Evolutionary conservation across 768 basidiomycete species (phyloP).

Genomic region (Russula dissimulans): DNA sequence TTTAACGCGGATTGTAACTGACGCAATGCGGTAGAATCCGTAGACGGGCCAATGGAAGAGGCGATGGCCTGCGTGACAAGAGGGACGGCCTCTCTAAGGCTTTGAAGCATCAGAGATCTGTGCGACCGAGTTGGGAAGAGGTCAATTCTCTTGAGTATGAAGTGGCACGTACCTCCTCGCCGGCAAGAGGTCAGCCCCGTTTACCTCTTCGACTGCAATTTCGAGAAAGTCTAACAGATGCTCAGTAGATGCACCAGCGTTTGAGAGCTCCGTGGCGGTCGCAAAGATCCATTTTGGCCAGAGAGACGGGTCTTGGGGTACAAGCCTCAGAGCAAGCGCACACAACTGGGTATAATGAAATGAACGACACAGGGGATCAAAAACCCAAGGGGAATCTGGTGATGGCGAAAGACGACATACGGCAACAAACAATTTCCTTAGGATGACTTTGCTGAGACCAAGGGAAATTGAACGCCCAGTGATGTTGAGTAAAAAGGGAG

Average conservation of each 20-base stretch:
- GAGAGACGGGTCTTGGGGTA: constrained; percentile 44
- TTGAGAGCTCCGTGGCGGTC: constrained; percentile 53
- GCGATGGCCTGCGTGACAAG: constrained; percentile 65
- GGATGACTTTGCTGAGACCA: constrained; percentile 56
- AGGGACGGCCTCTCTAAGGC: constrained; percentile 56
- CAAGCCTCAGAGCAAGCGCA: constrained; percentile 63
- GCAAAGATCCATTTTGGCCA: constrained; percentile 75
- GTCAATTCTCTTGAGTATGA: not conserved
- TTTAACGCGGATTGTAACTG: constrained; percentile 63
- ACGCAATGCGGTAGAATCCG: constrained; percentile 27
- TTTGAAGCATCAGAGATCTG: constrained; percentile 57
- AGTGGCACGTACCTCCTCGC: constrained; percentile 50
- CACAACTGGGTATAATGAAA: not conserved
- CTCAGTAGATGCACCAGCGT: constrained; percentile 48
- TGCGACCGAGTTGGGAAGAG: not conserved
- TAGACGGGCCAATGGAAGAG: constrained; percentile 40
- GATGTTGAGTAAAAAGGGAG: constrained; percentile 59
- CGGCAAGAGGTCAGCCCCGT: constrained; percentile 64
- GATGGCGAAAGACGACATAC: constrained; percentile 36
- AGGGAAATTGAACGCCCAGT: constrained; percentile 55
- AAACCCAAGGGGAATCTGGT: not conserved
- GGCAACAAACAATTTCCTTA: constrained; percentile 82
- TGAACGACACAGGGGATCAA: constrained; percentile 1
- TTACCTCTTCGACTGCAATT: constrained; percentile 79
- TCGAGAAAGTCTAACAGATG: constrained; percentile 65